Evolutionary conservation across 2,329 filamentous ascomycete genomes (phyloP), one percentile per base, ranked within the genome.

Genomic region (Penicillium digitatum): DNA sequence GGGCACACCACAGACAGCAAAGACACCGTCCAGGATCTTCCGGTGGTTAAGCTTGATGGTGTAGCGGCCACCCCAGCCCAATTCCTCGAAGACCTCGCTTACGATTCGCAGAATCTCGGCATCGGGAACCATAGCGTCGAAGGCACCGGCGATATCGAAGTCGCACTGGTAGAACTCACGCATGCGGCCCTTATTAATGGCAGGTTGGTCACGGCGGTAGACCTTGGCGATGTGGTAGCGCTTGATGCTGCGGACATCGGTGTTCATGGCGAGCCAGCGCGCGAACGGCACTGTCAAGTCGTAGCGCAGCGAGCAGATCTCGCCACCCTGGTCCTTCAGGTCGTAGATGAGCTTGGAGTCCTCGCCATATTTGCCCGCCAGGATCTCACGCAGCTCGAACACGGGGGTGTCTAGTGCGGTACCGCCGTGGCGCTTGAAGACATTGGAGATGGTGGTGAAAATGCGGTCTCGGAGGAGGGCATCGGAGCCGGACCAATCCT

Each of bases 101-200:
- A 89, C 84, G 62, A 96, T 91, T 55, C 88, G 83, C 65, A 97
- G 77, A 56, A 96, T 87, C 76, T 96, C 92, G 35, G 91, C 89
- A 69, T 96, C 93, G 54, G 92, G 90, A 26, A 96, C 82, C 91
- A 96, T 96, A 51, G 89, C 76, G 71, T 96, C 93, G 77, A 90
- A 95, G 58, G 73, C 64, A 56, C 92, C 91, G 12, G 92, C 92
- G 75, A 96, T 93, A 71, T 96, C 92, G 69, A 96, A 95, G 76
- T 97, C 93, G 78, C 92, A 96, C 75, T 96, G 92, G 78, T 95
- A 96, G 75, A 96, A 96, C 76, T 96, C 93, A 68, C 93, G 84
- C 88, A 96, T 94, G 51, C 92, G 85, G 48, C 92, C 93, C 72
- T 95, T 94, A 59, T 87, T 89, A 77, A 96, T 90, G 58, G 90